These are phyloP conservation scores for Orbilia brochopaga DNA, from an alignment of 2,329 filamentous ascomycete genomes.

Conservation along the genomic window DNA sequence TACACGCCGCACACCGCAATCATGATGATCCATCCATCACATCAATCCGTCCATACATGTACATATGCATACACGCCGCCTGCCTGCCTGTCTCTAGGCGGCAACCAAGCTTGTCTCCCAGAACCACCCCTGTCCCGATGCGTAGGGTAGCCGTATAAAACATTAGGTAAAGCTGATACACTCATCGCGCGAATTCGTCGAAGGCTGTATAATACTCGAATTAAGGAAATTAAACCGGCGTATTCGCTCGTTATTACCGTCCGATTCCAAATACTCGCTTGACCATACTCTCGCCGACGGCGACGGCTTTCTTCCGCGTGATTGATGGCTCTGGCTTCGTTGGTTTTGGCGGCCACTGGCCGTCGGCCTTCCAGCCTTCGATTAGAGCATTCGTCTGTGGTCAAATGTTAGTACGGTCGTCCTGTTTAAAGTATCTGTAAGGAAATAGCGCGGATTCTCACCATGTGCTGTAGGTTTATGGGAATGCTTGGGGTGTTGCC, in stretches of 20 bases:
- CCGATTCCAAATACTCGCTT: constrained; percentile 50
- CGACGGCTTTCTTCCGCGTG: constrained; percentile 49
- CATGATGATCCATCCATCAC: neutral
- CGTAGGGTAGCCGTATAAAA: too few species aligned
- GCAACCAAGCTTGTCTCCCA: too few species aligned
- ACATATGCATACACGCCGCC: neutral
- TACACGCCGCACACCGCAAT: too few species aligned
- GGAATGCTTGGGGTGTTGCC: constrained; percentile 53
- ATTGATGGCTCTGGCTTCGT: constrained; percentile 53
- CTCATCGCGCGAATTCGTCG: neutral
- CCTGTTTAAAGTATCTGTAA: neutral
- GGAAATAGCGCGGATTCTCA: constrained; percentile 8
- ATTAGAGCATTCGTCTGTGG: constrained; percentile 52
- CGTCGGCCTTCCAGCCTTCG: constrained; percentile 54
- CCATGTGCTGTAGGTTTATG: constrained; percentile 53
- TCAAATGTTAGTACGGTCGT: neutral
- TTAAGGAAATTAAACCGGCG: neutral
- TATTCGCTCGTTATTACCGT: constrained; percentile 26
- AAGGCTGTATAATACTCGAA: neutral
- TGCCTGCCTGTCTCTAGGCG: too few species aligned
- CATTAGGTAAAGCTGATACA: too few species aligned
- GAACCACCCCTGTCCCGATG: too few species aligned
- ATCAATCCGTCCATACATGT: constrained; percentile 1
- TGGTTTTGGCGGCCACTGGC: constrained; percentile 54
- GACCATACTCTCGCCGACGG: constrained; percentile 45